Evolutionary conservation across 352 stramenopile species (phyloP), one percentile per base, ranked within the genome.

Genomic region (Globisporangium viniferum): DNA sequence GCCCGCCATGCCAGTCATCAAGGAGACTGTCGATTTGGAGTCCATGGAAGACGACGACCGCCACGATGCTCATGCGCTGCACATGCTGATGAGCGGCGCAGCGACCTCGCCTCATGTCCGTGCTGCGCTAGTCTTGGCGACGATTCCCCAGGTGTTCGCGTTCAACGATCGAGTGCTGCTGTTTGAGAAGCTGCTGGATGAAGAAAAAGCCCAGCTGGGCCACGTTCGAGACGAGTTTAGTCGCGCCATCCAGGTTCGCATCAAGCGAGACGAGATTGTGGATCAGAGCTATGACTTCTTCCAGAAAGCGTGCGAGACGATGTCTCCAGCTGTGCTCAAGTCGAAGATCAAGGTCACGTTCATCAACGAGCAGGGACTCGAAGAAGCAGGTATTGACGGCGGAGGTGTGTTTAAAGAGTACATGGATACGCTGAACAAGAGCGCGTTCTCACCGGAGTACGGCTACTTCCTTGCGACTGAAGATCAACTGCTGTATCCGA

Each of bases 341-440:
- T 87, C 77, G 33, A 69, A 91, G 8, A 79, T 99, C 20, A 94
- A 99, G 68, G 89, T 99, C 6, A 91, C 84, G 8, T 97, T 97
- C 55, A 72, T 96, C n/a, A 99, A 98, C 72, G 84, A 97, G 12
- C 89, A 97, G 74, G 97, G 94, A 0, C 71, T 95, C 12, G 82
- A 98, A 73, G 98, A 99, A 75, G 93, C 81, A 41, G 97, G 97
- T 20, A 98, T 99, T 62, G 97, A 99, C 75, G 92, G 96, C 36
- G 97, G 97, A 12, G 97, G 97, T 4, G 84, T 99, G 7, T 99
- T 99, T 70, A 99, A 99, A 77, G 97, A 99, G 67, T 99, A 97
- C 68, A 75, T 98, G 75, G 92, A 98, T 78, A 60, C 73, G 51
- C 78, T 99, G 18, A 97, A 85, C 35, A 93, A 88, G 24, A 78